Conservation (phyloP, 1,284 basidiomycete species). For the Moesziomyces globuligerus region DNA sequence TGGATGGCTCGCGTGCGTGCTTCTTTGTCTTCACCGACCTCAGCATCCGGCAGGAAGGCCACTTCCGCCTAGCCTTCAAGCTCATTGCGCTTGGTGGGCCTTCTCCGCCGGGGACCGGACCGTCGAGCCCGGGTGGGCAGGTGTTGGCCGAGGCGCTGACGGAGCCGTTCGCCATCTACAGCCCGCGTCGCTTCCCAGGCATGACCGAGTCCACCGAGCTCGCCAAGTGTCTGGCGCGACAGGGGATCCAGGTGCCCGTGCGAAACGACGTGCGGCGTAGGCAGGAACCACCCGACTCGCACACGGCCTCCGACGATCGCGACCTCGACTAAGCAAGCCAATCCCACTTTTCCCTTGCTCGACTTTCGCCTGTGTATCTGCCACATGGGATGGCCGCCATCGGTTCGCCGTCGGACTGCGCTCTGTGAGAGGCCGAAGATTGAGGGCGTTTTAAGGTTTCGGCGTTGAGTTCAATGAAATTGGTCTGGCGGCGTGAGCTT, state of each 20-base stretch:
- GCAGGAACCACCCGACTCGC: slow-evolving; percentile 17
- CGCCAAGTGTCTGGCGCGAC: slow-evolving; percentile 46
- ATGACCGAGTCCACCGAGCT: slow-evolving; percentile 53
- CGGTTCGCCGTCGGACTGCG: too few species aligned
- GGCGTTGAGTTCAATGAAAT: neutral
- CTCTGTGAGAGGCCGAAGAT: too few species aligned
- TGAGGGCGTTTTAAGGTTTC: neutral
- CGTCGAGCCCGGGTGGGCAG: slow-evolving; percentile 9
- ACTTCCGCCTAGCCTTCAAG: slow-evolving; percentile 39
- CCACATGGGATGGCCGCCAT: too few species aligned
- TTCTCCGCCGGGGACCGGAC: neutral
- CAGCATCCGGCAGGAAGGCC: slow-evolving; percentile 51
- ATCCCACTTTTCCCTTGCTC: neutral
- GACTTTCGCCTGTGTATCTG: neutral
- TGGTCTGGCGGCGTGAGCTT: too few species aligned
- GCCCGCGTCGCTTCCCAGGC: slow-evolving; percentile 42
- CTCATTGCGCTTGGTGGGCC: slow-evolving; percentile 30
- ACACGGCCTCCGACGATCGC: slow-evolving; percentile 6
- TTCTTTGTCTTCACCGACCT: slow-evolving; percentile 55
- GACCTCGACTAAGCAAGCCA: neutral
- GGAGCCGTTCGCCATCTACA: slow-evolving; percentile 42
- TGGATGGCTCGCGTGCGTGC: slow-evolving; percentile 42
- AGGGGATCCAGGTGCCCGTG: slow-evolving; percentile 53
- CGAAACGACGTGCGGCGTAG: slow-evolving; percentile 42
- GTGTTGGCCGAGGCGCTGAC: slow-evolving; percentile 35